These are phyloP conservation scores for Eimeria nieschulzi DNA, from an alignment of 169 alveolate genomes.

Conservation along the genomic window DNA sequence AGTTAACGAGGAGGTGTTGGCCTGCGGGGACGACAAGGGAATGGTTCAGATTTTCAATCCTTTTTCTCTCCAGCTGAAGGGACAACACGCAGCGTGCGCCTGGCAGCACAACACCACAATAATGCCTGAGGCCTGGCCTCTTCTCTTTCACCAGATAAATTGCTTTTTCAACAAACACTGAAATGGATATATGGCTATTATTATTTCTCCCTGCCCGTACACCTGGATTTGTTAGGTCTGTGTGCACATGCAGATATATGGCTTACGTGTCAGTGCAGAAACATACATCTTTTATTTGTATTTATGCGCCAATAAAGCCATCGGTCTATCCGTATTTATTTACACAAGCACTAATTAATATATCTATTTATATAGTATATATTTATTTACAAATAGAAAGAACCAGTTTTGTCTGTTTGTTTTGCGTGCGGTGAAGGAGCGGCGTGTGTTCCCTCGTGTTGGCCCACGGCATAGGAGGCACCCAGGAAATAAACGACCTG, in stretches of 20 bases:
- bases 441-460: background rate
- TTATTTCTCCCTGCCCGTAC: background rate
- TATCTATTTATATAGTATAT: background rate
- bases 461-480: background rate
- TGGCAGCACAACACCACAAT: background rate
- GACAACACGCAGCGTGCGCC: background rate
- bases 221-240: background rate
- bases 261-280: too few species aligned
- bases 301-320: too few species aligned
- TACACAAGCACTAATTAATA: background rate
- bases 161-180: background rate
- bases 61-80: background rate
- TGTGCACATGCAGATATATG: background rate
- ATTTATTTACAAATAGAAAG: background rate
- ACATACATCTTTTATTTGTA: too few species aligned
- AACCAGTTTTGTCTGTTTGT: background rate
- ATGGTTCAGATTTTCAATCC: background rate
- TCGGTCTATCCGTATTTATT: background rate
- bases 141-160: background rate
- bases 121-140: background rate
- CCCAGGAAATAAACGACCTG: conserved; percentile 49
- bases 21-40: background rate
- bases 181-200: background rate
- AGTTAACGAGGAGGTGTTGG: background rate
- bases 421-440: background rate